Conservation (phyloP, 148 eudicot genomes). For the Diospyros lotus region DNA sequence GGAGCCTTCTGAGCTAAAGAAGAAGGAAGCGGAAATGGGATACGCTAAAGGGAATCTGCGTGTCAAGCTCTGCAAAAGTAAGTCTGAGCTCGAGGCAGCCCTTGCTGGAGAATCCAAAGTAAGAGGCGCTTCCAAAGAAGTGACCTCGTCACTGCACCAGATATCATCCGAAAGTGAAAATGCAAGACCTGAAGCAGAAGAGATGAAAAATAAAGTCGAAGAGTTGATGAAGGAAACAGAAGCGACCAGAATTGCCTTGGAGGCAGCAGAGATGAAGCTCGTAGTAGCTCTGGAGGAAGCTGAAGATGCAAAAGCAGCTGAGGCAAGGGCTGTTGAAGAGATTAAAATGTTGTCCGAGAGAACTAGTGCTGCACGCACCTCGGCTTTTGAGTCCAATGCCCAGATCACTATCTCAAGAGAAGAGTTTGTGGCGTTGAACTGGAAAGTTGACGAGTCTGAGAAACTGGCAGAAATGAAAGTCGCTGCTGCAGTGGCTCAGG, state of each 20-base stretch:
- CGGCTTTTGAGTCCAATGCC: conserved; percentile 55
- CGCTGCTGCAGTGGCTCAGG: conserved; percentile 80
- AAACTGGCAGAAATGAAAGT: conserved; percentile 63
- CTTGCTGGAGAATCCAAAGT: conserved; percentile 50
- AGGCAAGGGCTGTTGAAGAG: conserved; percentile 43
- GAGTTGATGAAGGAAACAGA: conserved; percentile 55
- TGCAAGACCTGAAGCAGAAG: conserved; percentile 41
- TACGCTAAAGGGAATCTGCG: conserved; percentile 61
- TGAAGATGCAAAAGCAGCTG: conserved; percentile 66
- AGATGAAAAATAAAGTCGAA: conserved; percentile 46
- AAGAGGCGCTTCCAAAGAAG: conserved; percentile 48
- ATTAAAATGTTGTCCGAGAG: conserved; percentile 50
- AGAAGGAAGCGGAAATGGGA: conserved; percentile 66
- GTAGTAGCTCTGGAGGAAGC: conserved; percentile 50
- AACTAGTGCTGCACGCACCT: conserved; percentile 56
- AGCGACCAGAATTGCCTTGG: conserved; percentile 35
- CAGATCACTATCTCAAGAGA: conserved; percentile 58
- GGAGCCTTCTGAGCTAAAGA: conserved; percentile 57
- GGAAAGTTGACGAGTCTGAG: conserved; percentile 65
- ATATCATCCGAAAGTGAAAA: conserved; percentile 45
- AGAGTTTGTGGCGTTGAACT: conserved; percentile 56
- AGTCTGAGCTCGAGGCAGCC: conserved; percentile 61
- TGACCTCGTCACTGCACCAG: conserved; percentile 38
- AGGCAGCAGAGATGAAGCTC: conserved; percentile 54
- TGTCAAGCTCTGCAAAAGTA: conserved; percentile 60